phyloP scores from a whole-genome alignment of 2,329 filamentous ascomycete genomes.

The Xylariaceae sp. region DNA sequence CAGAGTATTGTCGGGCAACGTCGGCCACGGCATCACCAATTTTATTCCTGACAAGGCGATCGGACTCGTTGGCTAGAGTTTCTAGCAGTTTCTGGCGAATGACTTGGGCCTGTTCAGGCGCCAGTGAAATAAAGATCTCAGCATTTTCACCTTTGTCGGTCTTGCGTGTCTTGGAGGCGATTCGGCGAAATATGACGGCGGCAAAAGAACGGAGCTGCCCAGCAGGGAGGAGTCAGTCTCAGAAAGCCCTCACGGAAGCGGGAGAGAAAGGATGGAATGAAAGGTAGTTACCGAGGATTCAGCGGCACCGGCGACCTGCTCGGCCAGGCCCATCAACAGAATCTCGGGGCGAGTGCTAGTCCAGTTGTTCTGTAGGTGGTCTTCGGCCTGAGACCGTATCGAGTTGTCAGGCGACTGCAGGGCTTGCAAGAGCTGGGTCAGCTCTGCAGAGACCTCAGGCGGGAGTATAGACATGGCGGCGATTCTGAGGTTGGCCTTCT shows the following conservation, averaged over 20 bases:
- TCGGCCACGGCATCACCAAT: constrained; percentile 98
- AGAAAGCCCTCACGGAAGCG: not conserved
- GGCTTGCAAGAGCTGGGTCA: constrained; percentile 84
- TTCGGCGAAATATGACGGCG: constrained; percentile 91
- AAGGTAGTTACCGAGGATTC: constrained; percentile 68
- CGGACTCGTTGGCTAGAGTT: constrained; percentile 73
- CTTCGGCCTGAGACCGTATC: constrained; percentile 84
- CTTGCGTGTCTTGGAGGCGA: constrained; percentile 88
- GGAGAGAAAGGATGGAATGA: constrained; percentile 5
- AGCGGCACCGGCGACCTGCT: constrained; percentile 83
- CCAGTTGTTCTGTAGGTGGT: constrained; percentile 91
- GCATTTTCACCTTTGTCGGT: constrained; percentile 71
- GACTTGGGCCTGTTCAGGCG: constrained; percentile 72
- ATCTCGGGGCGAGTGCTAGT: constrained; percentile 80
- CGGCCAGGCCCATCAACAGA: constrained; percentile 89
- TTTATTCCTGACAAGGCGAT: constrained; percentile 84
- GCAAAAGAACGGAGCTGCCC: constrained; percentile 84
- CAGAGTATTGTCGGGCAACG: constrained; percentile 91
- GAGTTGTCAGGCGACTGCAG: constrained; percentile 90
- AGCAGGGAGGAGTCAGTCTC: constrained; percentile 9
- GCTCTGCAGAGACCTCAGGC: constrained; percentile 81
- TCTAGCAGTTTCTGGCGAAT: constrained; percentile 87
- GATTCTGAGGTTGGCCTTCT: constrained; percentile 2
- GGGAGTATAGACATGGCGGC: constrained; percentile 81
- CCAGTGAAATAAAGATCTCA: constrained; percentile 85